Evolutionary conservation across 768 basidiomycete genomes (phyloP), one percentile per base, ranked within the genome.

Genomic region (Hygrocybe coccinea): DNA sequence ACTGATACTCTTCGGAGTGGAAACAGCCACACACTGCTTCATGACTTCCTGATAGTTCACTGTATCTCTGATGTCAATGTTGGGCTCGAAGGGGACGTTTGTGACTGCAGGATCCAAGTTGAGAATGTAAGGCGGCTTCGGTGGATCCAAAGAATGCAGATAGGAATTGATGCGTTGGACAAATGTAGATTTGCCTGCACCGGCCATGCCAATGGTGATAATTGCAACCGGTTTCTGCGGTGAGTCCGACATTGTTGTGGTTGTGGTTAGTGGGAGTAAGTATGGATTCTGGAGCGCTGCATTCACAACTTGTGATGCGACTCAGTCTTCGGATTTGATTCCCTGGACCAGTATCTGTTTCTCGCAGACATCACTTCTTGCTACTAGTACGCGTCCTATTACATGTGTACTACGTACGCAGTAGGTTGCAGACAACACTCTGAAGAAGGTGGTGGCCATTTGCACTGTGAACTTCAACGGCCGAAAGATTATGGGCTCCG

Each of bases 31-130:
- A 77, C 78, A 97, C 93, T 97, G 94, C 82, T 97, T 95, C 97
- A 99, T 99, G 63, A 99, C 95, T 72, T 99, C 89, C 60, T 88
- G 83, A 71, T 98, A 99, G 68, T 98, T 89, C 19, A 99, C 85
- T 10, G 97, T 99, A 70, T 99, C 97, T 59, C 97, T 76, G 50
- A 99, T 98, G 69, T 99, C 97, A 58, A 99, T 97, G 69, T 98
- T 98, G 24, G 95, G 85, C 56, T 94, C 91, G 66, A 93, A 99
- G 2, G 95, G 92, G 38, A 93, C 79, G 56, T 87, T 86, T 7
- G 89, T 79, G 2, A 98, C 95, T 1, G 97, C 97, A 5, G 97
- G 97, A 70, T 99, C 97, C 57, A 99, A 86, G 69, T 99, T 99
- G 69, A 99, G 81, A 67, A 97, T 87, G 71, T 99, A 99, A 0